Evolutionary conservation across 1,284 basidiomycete species (phyloP), one percentile per base, ranked within the genome.

Genomic region (Rhizopogon hawkerae): DNA sequence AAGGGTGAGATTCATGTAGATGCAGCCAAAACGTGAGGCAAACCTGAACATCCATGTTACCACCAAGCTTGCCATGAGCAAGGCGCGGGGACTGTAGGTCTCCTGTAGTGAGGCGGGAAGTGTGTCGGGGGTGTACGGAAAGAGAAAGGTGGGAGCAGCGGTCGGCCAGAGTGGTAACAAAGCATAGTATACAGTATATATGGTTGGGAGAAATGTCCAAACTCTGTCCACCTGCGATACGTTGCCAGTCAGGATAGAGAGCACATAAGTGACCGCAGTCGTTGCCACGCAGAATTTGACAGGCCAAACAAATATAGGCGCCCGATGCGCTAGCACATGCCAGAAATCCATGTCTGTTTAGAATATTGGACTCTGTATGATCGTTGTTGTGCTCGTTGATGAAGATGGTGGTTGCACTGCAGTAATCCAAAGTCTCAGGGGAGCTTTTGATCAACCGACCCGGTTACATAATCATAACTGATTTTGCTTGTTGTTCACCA

Each of bases 201-300:
- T 73, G 5, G 84, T 76, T 0, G 92, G 92, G 46, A 91, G 67
- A 60, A 92, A 81, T 0, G 85, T 86, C 85, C 85, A 90, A 14
- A 81, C 55, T 38, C 69, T 74, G 71, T 92, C 89, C 26, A 94
- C 90, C 67, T 92, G 90, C 5, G 85, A 89, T 42, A 90, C 86
- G 59, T 94, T 94, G 29, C 79, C 76, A 0, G 86, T 91, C 26
- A 88, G 48, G 18, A 87, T 43, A 6, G 83, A 85, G 3, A 77
- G 60, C 7, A 85, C 56, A 58, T 77, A 89, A 7, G 77, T 74
- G 1, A 62, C 61, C 4, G 63, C 52, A 0, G 78, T 79, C 0
- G 68, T 65, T 35, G 71, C 72, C 0, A 74, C 49, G 56, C 81
- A 85, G 58, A 86, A 76, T 57, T 81, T 76, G 41, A 77, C 67